Evolutionary conservation across 2,329 filamentous ascomycete genomes (phyloP).

Genomic region (Chrysosphaeria jannelii): DNA sequence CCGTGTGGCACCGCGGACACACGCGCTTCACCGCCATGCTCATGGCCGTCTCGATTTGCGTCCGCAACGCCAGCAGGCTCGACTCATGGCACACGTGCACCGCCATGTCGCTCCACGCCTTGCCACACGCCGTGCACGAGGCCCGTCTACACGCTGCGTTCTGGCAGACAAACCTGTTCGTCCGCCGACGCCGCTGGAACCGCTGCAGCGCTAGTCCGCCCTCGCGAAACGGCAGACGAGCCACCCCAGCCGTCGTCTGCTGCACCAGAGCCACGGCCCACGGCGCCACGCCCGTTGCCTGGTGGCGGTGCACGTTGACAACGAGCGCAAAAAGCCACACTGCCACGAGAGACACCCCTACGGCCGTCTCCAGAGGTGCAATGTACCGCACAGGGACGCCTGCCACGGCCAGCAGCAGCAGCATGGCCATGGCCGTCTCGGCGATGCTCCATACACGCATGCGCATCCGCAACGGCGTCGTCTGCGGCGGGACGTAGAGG

Average conservation of each 20-base stretch:
- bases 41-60: conserved; percentile 75
- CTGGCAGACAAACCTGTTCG: conserved; percentile 49
- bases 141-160: conserved; percentile 32
- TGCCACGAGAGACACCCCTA: too few species aligned
- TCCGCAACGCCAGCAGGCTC: conserved; percentile 50
- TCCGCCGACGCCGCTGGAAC: conserved; percentile 37
- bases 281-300: too few species aligned
- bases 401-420: conserved; percentile 17
- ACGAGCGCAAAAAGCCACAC: too few species aligned
- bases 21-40: conserved; percentile 85
- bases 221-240: too few species aligned
- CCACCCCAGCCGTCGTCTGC: too few species aligned
- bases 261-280: too few species aligned
- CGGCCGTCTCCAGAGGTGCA: conserved; percentile 1
- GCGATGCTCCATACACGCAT: conserved; percentile 17
- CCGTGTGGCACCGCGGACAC: conserved; percentile 70
- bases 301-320: too few species aligned
- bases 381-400: too few species aligned
- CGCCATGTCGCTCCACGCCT: conserved; percentile 63
- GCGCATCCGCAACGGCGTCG: conserved; percentile 24
- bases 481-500: conserved; percentile 27
- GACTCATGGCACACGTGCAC: conserved; percentile 78
- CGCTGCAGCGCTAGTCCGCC: conserved; percentile 38
- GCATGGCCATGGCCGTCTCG: conserved; percentile 19
- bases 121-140: conserved; percentile 59